phyloP scores from a whole-genome alignment of 768 basidiomycete genomes.

The Hydnomerulius pinastri region DNA sequence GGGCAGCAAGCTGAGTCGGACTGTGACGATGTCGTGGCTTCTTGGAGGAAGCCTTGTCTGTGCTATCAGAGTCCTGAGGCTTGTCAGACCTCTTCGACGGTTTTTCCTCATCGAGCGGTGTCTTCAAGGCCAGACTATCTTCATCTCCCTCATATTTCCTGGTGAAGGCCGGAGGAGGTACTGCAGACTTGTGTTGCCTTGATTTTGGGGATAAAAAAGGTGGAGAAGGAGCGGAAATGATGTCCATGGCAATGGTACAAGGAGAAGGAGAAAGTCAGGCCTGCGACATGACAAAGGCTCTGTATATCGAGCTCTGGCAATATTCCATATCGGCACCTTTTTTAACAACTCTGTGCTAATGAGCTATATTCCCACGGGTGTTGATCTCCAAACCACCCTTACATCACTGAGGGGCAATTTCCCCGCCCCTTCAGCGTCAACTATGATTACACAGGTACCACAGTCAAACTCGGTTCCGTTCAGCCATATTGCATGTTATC shows the following conservation, averaged over 20 bases:
- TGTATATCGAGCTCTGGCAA: constrained; percentile 41
- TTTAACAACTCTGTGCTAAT: constrained; percentile 33
- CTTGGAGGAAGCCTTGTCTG: constrained; percentile 43
- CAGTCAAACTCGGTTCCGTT: neutral
- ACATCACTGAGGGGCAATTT: constrained; percentile 13
- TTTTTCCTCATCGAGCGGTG: constrained; percentile 26
- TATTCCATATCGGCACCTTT: constrained; percentile 42
- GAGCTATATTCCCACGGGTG: constrained; percentile 30
- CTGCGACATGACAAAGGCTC: constrained; percentile 40
- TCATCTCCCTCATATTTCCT: constrained; percentile 22
- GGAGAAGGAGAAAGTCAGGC: constrained; percentile 35
- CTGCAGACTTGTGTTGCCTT: constrained; percentile 8
- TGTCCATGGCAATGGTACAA: constrained; percentile 28
- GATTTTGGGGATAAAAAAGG: constrained; percentile 12
- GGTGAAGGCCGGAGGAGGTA: constrained; percentile 10
- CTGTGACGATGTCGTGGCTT: constrained; percentile 81
- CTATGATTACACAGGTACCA: neutral
- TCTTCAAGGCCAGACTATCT: constrained; percentile 13
- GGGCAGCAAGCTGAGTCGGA: constrained; percentile 67
- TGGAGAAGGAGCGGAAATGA: constrained; percentile 14
- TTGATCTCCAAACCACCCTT: constrained; percentile 4
- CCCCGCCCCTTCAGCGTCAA: constrained; percentile 1
- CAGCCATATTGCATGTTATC: constrained; percentile 11
- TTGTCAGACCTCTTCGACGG: constrained; percentile 22
- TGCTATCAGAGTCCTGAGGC: constrained; percentile 22